Base-by-base conservation (phyloP, 1,139 yeast species). In the Saccharomycopsis phalli region DNA sequence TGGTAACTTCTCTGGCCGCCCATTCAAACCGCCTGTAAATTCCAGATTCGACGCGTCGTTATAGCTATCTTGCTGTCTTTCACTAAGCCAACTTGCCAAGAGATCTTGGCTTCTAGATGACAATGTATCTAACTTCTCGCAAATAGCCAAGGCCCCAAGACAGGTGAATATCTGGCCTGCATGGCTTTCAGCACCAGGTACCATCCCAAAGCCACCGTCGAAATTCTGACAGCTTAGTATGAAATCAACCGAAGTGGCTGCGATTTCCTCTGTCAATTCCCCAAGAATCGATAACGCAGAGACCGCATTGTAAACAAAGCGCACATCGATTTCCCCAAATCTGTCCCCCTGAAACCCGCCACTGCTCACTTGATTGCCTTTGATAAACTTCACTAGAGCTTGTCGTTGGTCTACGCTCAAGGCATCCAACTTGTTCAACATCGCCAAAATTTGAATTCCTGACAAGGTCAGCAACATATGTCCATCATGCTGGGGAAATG, bases 111-210 rank as follows among this genome's bases (percentile, higher is more conserved):
- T 59, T 4, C 47, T 47, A 1, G 47, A 36, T 1, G 58, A 51
- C 45, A 74, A 56, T 22, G 72, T 77, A 47, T 74, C 73, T 33
- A 91, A 58, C n/a, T 69, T 63, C 33, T 71, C 72, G 11, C 77
- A 68, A 11, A 91, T 79, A 2, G 86, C 81, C 37, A 93, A 63
- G 0, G 94, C 71, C 1, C 82, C 98, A 1, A 91, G 59, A 50
- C 95, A 87, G 0, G 94, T 82, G 53, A 86, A 87, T 1, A 81
- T 86, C 61, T 86, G 95, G 0, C 96, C 96, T 1, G 95, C 80
- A 59, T 91, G 99, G 38, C 93, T 77, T 56, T 91, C 99, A 0
- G 95, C 88, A 0, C 95, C 96, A 0, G 98, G 98, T 7, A 76
- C 76, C 61, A 84, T 66, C 0, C 98, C 98, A 64, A 83, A 91